Evolutionary conservation across 768 basidiomycete species (phyloP), one percentile per base, ranked within the genome.

Genomic region (Tubosaeta brunneosetosa): DNA sequence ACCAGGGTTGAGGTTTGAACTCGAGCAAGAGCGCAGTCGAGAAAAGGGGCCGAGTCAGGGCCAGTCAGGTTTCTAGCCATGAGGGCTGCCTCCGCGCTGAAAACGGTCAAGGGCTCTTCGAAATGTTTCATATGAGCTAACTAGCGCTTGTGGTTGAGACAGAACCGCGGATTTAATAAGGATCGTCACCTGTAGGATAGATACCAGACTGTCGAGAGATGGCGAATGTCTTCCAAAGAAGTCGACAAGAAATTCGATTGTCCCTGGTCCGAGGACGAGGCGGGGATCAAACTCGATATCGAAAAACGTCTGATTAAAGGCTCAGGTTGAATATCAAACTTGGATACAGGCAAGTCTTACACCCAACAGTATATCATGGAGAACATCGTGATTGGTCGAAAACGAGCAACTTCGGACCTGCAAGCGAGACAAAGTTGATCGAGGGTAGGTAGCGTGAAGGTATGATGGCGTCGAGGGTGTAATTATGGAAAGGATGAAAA

Each of bases 61-160:
- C 62, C 48, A 19, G 51, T 44, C 26, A 72, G 52, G 16, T 50
- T 26, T 17, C 26, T 25, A 45, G 50, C 57, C 11, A 43, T 16
- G 9, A 58, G 29, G 19, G 3, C 43, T 38, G 49, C 51, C 10
- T 57, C 61, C 46, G 58, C 4, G 33, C 61, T 49, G 50, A 67
- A 41, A 8, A 76, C 45, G 3, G 78, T 73, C 13, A 88, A 65
- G 0, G 84, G 82, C 25, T 87, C 80, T 26, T 76, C 75, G 57
- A 87, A 88, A 64, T 91, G 88, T 55, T 86, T 86, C 65, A 90
- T 66, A 61, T 88, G 74, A 0, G 74, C 73, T 3, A 90, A 70
- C 85, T 90, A 25, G 12, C 17, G 56, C 3, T 13, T 40, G 45
- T 13, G 41, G 9, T 16, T 48, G 31, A 55, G 50, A 45, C 40